Evolutionary conservation across 306 rosid species (phyloP), one percentile per base, ranked within the genome.

Genomic region (Trifolium subterraneum): DNA sequence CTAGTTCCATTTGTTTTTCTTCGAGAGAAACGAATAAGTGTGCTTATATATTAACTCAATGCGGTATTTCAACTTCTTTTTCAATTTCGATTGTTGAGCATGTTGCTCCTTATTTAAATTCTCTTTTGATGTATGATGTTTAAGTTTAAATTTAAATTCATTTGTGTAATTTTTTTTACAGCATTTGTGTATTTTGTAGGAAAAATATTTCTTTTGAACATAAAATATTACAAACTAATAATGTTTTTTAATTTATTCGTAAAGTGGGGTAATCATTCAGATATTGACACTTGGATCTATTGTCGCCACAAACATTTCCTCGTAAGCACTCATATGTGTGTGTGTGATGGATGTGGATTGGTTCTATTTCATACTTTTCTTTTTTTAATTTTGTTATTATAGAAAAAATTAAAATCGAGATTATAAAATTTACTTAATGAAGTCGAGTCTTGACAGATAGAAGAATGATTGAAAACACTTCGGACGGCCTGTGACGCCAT

Each of bases 221-320:
- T 29, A 4, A 29, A 29, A 29, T 29, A 6, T 4, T 29, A 29
- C 33, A 29, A 29, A 29, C 6, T 29, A 29, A 35, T 35, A 35
- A n/a, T n/a, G n/a, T 36, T 5, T 6, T 36, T 50, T 60, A 22
- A 39, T 13, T 22, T 23, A 1, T 39, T 0, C n/a, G n/a, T n/a
- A n/a, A 16, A 25, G 45, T 16, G 1, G 3, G 36, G 29, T 1
- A 35, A 14, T 33, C 44, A 25, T 52, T 29, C 6, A 5, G 13
- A 47, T 29, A 9, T 14, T 12, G 54, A 68, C 82, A 62, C 74
- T 42, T 0, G 75, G 48, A 14, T 55, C n/a, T 9, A 45, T 63
- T 68, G n/a, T 10, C 76, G 70, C 78, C 83, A 73, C 78, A 74
- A 14, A 23, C 19, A 7, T 78, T 68, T 73, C 22, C 56, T 55